Conservation (phyloP, 805 yeast species). For the Starmerella gropengiesseri region DNA sequence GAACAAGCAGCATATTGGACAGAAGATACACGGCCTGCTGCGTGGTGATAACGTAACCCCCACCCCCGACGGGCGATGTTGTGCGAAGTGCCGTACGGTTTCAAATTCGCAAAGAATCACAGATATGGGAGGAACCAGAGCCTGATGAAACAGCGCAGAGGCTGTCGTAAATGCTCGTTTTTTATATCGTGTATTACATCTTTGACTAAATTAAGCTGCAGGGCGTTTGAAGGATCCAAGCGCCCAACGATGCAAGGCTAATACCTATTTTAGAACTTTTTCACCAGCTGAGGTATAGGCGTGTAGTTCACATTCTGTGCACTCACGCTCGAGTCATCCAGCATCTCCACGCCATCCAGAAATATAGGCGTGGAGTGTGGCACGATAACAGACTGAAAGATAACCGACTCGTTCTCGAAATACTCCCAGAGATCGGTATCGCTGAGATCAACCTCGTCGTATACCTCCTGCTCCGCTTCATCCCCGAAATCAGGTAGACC, state of each 20-base stretch:
- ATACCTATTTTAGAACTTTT: slow-evolving; percentile 10
- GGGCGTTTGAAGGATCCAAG: too few species aligned
- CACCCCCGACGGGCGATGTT: neutral
- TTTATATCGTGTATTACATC: too few species aligned
- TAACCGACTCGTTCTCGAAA: slow-evolving; percentile 10
- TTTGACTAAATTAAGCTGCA: too few species aligned
- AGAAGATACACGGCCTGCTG: neutral
- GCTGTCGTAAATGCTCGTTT: too few species aligned
- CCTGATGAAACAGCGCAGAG: too few species aligned
- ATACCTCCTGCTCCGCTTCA: slow-evolving; percentile 13
- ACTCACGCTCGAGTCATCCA: neutral
- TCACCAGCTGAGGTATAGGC: slow-evolving; percentile 16
- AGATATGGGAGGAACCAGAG: too few species aligned
- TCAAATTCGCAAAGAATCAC: too few species aligned
- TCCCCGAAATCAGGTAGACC: slow-evolving; percentile 11
- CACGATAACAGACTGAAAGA: slow-evolving; percentile 11
- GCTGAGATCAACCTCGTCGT: slow-evolving; percentile 13
- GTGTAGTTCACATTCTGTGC: slow-evolving; percentile 16
- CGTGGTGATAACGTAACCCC: neutral
- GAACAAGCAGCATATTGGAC: neutral
- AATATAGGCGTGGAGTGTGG: slow-evolving; percentile 14
- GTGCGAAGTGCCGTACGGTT: neutral
- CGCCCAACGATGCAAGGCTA: too few species aligned
- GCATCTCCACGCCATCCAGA: slow-evolving; percentile 10
- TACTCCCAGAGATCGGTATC: slow-evolving; percentile 16